Conservation (phyloP, 768 basidiomycete species). For the Imleria badia region DNA sequence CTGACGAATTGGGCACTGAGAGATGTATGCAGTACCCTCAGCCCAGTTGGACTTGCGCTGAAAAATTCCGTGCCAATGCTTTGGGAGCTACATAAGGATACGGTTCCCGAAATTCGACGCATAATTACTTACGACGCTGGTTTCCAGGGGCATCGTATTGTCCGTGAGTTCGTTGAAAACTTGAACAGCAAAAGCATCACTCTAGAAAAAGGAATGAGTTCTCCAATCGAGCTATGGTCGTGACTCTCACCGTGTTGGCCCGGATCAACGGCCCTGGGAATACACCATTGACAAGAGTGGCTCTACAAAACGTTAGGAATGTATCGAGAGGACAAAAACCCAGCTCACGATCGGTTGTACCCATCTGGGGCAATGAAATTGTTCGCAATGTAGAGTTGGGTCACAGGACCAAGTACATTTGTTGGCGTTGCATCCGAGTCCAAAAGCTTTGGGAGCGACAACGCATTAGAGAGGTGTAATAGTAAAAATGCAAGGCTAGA, state of each 20-base stretch:
- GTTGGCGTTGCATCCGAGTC: not conserved
- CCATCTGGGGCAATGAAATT: slow-evolving; percentile 47
- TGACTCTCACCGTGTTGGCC: slow-evolving; percentile 33
- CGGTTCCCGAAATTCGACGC: not conserved
- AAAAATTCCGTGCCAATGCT: slow-evolving; percentile 36
- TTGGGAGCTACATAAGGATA: slow-evolving; percentile 16
- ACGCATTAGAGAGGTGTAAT: slow-evolving; percentile 2
- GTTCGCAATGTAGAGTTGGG: slow-evolving; percentile 38
- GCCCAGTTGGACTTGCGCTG: slow-evolving; percentile 32
- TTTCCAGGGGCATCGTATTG: slow-evolving; percentile 45
- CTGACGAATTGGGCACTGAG: slow-evolving; percentile 43
- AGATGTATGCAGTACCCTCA: slow-evolving; percentile 40
- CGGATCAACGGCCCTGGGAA: slow-evolving; percentile 49
- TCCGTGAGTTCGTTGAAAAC: slow-evolving; percentile 48
- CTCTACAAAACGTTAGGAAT: slow-evolving; percentile 23
- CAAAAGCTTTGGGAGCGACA: not conserved
- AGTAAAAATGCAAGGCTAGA: slow-evolving; percentile 10
- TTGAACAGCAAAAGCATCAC: slow-evolving; percentile 39
- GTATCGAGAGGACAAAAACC: not conserved
- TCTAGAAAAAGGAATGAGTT: slow-evolving; percentile 28
- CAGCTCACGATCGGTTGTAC: slow-evolving; percentile 38
- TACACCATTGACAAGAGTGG: slow-evolving; percentile 43
- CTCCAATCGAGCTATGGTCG: no score
- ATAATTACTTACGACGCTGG: slow-evolving; percentile 36
- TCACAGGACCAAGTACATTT: slow-evolving; percentile 18